Conservation (phyloP, 306 rosid genomes). For the Glycine soja region DNA sequence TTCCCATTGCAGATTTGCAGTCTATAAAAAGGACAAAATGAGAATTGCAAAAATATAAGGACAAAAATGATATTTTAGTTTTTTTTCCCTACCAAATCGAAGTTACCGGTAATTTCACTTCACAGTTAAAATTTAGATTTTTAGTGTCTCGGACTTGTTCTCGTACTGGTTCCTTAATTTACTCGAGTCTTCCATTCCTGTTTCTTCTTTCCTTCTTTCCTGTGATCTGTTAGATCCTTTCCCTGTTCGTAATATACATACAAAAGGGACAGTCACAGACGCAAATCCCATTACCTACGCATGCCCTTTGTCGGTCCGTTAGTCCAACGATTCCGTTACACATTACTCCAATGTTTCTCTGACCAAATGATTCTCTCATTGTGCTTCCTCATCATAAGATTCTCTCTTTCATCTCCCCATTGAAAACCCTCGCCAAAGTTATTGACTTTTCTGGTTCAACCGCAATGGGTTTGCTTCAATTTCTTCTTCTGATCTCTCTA, state of each 20-base stretch:
- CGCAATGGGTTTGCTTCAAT: constrained; percentile 40
- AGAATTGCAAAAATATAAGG: no score
- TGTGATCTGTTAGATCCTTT: not conserved
- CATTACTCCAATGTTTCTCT: not conserved
- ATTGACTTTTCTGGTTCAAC: constrained; percentile 22
- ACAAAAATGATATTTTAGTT: no score
- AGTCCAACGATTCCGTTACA: not conserved
- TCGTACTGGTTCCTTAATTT: constrained; percentile 24
- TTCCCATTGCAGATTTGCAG: no score
- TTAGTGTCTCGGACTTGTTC: constrained; percentile 30
- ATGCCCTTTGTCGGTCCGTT: constrained; percentile 31
- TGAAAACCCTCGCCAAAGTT: constrained; percentile 20
- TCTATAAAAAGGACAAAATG: no score
- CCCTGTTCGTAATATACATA: not conserved
- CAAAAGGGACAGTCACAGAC: not conserved
- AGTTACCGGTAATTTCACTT: not conserved
- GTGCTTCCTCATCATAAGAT: not conserved
- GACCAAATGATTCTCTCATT: not conserved
- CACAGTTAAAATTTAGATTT: not conserved
- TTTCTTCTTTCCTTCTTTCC: not conserved
- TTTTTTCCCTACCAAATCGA: not conserved
- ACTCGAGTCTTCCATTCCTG: constrained; percentile 26
- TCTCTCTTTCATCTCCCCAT: constrained; percentile 3
- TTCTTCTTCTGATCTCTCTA: constrained; percentile 33
- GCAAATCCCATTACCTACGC: not conserved